Conservation (phyloP, 1,139 yeast genomes). For the Hyphopichia pseudoburtonii region DNA sequence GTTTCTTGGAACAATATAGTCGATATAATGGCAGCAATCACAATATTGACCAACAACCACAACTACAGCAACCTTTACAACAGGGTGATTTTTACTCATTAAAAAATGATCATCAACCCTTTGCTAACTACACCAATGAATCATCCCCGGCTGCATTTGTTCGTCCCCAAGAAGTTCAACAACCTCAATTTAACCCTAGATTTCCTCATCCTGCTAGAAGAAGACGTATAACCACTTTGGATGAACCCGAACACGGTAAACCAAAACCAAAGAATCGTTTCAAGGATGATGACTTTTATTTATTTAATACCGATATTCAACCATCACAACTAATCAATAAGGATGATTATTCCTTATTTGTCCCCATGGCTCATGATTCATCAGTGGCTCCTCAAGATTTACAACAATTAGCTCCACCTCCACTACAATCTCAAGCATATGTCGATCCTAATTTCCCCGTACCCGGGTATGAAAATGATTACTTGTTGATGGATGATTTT, state of each 20-base stretch:
- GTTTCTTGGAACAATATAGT: slow-evolving; percentile 29
- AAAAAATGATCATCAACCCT: slow-evolving; percentile 17
- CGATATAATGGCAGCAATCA: slow-evolving; percentile 5
- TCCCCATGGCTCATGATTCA: slow-evolving; percentile 14
- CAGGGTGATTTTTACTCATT: not conserved
- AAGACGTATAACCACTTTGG: slow-evolving; percentile 38
- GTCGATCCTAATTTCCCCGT: slow-evolving; percentile 13
- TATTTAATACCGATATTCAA: slow-evolving; percentile 44
- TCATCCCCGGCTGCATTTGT: slow-evolving; percentile 24
- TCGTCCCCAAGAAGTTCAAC: slow-evolving; percentile 9
- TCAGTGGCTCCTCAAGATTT: no score
- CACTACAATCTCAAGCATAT: slow-evolving; percentile 6
- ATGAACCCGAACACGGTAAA: slow-evolving; percentile 18
- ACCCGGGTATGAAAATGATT: slow-evolving; percentile 39
- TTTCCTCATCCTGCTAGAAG: slow-evolving; percentile 20
- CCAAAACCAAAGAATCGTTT: slow-evolving; percentile 12
- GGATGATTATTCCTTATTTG: slow-evolving; percentile 26
- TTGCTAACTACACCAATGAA: slow-evolving; percentile 40
- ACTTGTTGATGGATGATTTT: slow-evolving; percentile 31
- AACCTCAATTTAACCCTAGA: slow-evolving; percentile 1
- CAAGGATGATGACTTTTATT: slow-evolving; percentile 39
- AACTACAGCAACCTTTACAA: not conserved
- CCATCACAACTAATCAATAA: slow-evolving; percentile 40
- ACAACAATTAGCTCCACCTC: no score
- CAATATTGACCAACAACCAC: slow-evolving; percentile 2